A percentile compares a stretch with the other conserved stretches of the same genome.
Conservation (phyloP, 495 filamentous ascomycete genomes). For the Talaromyces trachyspermus region DNA sequence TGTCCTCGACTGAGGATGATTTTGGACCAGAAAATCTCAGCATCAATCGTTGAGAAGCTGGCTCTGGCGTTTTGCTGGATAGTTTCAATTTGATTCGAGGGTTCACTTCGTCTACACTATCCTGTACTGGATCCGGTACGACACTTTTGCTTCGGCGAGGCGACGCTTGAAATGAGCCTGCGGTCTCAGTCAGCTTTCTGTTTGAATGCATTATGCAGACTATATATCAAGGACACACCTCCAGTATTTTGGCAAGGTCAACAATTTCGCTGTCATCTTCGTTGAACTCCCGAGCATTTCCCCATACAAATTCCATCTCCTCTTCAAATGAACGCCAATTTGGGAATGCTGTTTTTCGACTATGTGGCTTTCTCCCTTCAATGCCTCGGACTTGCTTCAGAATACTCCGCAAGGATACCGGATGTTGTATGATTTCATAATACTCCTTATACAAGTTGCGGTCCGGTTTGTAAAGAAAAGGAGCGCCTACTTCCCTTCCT, state of each 20-base stretch:
- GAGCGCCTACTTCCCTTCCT: conserved; percentile 22
- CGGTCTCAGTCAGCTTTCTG: conserved; percentile 19
- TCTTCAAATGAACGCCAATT: conserved; percentile 75
- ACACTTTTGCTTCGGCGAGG: conserved; percentile 60
- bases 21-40: conserved; percentile 34
- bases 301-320: conserved; percentile 70
- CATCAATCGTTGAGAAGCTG: conserved; percentile 30
- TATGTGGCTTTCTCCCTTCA: conserved; percentile 54
- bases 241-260: conserved; percentile 60
- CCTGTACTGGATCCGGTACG: conserved; percentile 56
- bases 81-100: conserved; percentile 62
- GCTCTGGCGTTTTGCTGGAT: conserved; percentile 45
- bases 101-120: conserved; percentile 41
- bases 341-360: conserved; percentile 63
- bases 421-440: conserved; percentile 66
- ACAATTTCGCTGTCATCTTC: conserved; percentile 79
- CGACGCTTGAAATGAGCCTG: conserved; percentile 58
- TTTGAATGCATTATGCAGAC: no score
- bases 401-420: conserved; percentile 61
- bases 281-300: conserved; percentile 81
- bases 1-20: conserved; percentile 23
- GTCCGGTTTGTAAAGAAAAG: conserved; percentile 29
- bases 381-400: conserved; percentile 65
- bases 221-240: no score
- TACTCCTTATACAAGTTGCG: conserved; percentile 49